A percentile compares a stretch with the other conserved stretches of the same genome.
phyloP scores from a whole-genome alignment of 1,139 yeast species.

The Geotrichum reessii region DNA sequence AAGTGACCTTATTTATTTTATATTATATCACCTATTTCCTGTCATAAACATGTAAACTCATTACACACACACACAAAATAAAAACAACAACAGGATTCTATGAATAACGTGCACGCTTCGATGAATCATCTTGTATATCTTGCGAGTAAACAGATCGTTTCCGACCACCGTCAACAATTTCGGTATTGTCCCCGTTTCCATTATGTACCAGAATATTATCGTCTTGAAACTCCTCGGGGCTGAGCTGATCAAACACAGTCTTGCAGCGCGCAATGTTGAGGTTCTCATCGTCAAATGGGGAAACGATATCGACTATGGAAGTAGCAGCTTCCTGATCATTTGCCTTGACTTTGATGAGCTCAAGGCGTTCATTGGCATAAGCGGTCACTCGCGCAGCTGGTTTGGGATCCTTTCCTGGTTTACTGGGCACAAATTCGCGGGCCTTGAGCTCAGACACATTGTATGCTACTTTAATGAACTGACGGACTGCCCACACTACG shows the following conservation, averaged over 20 bases:
- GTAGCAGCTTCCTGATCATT: background rate
- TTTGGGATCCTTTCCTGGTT: constrained; percentile 20
- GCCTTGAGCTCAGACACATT: constrained; percentile 20
- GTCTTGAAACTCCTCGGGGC: constrained; percentile 16
- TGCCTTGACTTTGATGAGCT: background rate
- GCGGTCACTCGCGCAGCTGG: constrained; percentile 13
- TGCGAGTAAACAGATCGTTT: background rate
- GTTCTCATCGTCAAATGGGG: constrained; percentile 6
- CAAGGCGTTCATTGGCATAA: constrained; percentile 8
- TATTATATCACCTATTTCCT: background rate
- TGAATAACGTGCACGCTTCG: background rate
- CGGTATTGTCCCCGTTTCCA: background rate
- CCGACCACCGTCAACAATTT: background rate
- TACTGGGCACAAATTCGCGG: constrained; percentile 18
- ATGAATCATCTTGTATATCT: background rate
- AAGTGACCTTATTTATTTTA: background rate
- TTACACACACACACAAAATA: background rate
- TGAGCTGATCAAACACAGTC: constrained; percentile 8
- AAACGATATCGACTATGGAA: background rate
- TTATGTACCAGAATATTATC: background rate
- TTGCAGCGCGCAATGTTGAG: constrained; percentile 7
- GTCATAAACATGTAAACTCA: background rate
- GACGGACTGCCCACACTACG: constrained; percentile 18
- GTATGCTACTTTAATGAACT: constrained; percentile 19
- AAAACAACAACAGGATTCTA: background rate